Conservation (phyloP, 106 monocot species). For the Cymbidium sinense region DNA sequence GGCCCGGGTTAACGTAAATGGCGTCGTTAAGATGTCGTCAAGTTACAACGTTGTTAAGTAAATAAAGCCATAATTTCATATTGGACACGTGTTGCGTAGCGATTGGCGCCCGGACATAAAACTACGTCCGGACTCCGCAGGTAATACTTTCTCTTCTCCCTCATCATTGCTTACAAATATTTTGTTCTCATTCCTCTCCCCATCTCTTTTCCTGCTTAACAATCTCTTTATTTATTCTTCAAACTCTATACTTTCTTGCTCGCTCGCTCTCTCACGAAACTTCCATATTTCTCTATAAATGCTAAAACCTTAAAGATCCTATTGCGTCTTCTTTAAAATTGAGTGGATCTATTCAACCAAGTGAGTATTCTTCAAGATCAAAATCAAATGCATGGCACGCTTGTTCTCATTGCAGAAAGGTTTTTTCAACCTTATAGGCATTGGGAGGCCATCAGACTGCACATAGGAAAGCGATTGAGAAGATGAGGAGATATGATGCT, state of each 20-base stretch:
- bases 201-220: not conserved
- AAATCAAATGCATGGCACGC: not conserved
- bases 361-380: not conserved
- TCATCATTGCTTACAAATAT: not conserved
- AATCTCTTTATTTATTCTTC: not conserved
- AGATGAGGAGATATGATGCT: not conserved
- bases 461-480: slow-evolving; percentile 17
- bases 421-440: slow-evolving; percentile 10
- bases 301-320: too few species aligned
- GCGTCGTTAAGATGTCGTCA: too few species aligned
- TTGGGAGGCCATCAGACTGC: slow-evolving; percentile 21
- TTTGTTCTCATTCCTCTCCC: not conserved
- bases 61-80: too few species aligned
- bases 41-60: too few species aligned
- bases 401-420: slow-evolving; percentile 12
- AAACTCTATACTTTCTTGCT: not conserved
- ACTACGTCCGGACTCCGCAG: too few species aligned
- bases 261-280: not conserved
- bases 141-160: too few species aligned
- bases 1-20: too few species aligned
- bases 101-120: too few species aligned
- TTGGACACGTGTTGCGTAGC: too few species aligned
- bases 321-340: not conserved
- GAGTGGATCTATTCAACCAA: not conserved
- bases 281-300: too few species aligned